Base-by-base conservation (phyloP, 169 alveolate genomes). In the Fabrea salina region DNA sequence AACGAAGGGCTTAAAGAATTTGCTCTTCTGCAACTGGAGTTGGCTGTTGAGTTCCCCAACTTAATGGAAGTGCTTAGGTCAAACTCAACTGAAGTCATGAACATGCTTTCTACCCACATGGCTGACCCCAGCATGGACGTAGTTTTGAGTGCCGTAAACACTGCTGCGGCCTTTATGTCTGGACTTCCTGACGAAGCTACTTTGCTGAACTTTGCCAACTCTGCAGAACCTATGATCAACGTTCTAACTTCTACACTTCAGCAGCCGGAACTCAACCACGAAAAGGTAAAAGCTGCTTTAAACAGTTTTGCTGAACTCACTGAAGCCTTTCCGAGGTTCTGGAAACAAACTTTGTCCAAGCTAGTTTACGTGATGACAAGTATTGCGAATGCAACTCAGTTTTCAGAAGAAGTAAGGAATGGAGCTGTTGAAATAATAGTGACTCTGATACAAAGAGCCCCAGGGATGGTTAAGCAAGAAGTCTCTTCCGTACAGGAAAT, bases 231-330 rank as follows among this genome's bases (percentile, higher is more conserved):
- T 8, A 40, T 68, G 37, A 19, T 47, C 13, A 19, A 16, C 7
- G 78, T 40, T 1, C 19, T n/a, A 19, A 47, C 61, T 11, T 25
- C 57, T 13, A 35, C 25, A 11, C 13, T 56, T 11, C 13, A n/a
- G 19, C 68, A 56, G 49, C 37, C 68, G 27, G 68, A 47, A 25
- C 2, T 27, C 16, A 68, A 16, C 16, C 64, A 13, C 35, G 57
- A 40, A 16, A 68, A 68, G 25, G 32, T 68, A 13, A 47, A 47
- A 39, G 8, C 13, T 8, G 35, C 78, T n/a, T 44, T 68, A 16
- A 68, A 57, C 44, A n/a, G 47, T 44, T 11, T 68, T n/a, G 78
- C 78, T 16, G 78, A 68, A 19, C 39, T 68, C 8, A 68, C 78
- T 40, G 78, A 68, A 43, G 35, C 39, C 3, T 40, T 8, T 44